Evolutionary conservation across 1,284 basidiomycete genomes (phyloP), one percentile per base, ranked within the genome.

Genomic region (Puccinia triticina): DNA sequence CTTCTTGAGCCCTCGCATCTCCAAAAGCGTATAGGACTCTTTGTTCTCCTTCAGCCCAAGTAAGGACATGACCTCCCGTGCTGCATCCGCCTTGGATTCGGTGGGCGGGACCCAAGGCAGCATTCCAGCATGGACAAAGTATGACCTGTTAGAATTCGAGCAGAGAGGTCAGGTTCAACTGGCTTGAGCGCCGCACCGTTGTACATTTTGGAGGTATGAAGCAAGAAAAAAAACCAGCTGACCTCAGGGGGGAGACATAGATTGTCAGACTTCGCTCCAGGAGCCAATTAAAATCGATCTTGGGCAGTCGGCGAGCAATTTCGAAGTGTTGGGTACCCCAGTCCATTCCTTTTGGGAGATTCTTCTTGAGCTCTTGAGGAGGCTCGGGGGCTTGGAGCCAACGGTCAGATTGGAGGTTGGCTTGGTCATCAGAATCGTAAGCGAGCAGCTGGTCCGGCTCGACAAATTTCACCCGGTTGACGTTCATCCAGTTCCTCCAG

Each of bases 401-500:
- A 18, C 32, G 40, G 53, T 73, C 50, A 48, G 43, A n/a, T 32
- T 82, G 50, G 37, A 82, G 59, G n/a, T 69, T 48, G n/a, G 76
- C 59, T 26, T 66, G 59, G 37, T 64, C 37, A 37, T 48, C 43
- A 8, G 61, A 66, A 1, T 48, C 7, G 61, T 64, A 77, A 26
- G n/a, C 21, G 1, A 64, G n/a, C 21, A 67, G 3, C 21, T 34
- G 37, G 29, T 82, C 43, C 2, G 16, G 34, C 10, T 5, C n/a
- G 40, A 73, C 32, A 34, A 66, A 64, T 32, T 73, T 48, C 23
- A 3, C 37, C 26, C 55, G 55, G 23, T 61, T 34, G 16, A n/a
- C 11, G 1, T 61, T 55, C 79, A 82, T 82, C 79, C 79, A 82
- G 46, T 82, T 82, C 48, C 79, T 82, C 79, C 79, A 82, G 18